Evolutionary conservation across 2,329 filamentous ascomycete species (phyloP).

Genomic region (Nemania sp.): DNA sequence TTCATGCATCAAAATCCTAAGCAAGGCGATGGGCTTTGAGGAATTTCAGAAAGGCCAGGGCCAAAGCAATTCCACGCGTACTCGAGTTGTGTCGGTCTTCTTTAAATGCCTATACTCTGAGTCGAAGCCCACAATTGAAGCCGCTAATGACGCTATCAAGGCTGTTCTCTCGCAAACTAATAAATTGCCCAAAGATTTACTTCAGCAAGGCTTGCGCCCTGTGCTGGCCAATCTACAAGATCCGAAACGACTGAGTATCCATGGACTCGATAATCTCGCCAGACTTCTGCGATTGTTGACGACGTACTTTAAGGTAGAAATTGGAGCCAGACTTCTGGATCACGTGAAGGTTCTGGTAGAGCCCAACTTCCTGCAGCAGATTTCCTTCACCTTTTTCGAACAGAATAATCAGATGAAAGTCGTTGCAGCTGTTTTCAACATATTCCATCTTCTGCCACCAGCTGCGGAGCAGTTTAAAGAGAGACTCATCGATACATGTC

Average conservation of each 20-base stretch:
- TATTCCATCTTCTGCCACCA: constrained; percentile 92
- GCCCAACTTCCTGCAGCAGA: constrained; percentile 76
- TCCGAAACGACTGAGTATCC: constrained; percentile 83
- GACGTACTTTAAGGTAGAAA: constrained; percentile 99
- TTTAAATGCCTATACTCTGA: constrained; percentile 97
- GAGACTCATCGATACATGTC: constrained; percentile 83
- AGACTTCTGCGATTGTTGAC: constrained; percentile 88
- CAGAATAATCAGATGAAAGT: constrained; percentile 93
- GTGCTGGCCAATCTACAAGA: constrained; percentile 98
- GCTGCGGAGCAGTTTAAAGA: constrained; percentile 92
- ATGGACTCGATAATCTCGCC: constrained; percentile 88
- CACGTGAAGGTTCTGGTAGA: constrained; percentile 93
- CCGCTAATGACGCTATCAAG: constrained; percentile 87
- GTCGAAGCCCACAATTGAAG: constrained; percentile 87
- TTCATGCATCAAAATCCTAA: constrained; percentile 89
- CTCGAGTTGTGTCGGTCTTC: constrained; percentile 87
- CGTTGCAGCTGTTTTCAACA: constrained; percentile 90
- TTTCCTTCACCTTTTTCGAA: constrained; percentile 93
- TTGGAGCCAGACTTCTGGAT: constrained; percentile 88
- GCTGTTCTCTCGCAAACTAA: constrained; percentile 85
- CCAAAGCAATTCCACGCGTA: constrained; percentile 66
- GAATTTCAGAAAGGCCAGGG: constrained; percentile 81
- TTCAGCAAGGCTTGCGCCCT: constrained; percentile 90
- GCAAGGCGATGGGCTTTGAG: constrained; percentile 89
- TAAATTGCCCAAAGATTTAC: constrained; percentile 90